Percentiles rank a stretch among this genome's conserved stretches.
Conservation (phyloP, 1,139 yeast species). For the Sugiyamaella japonica region DNA sequence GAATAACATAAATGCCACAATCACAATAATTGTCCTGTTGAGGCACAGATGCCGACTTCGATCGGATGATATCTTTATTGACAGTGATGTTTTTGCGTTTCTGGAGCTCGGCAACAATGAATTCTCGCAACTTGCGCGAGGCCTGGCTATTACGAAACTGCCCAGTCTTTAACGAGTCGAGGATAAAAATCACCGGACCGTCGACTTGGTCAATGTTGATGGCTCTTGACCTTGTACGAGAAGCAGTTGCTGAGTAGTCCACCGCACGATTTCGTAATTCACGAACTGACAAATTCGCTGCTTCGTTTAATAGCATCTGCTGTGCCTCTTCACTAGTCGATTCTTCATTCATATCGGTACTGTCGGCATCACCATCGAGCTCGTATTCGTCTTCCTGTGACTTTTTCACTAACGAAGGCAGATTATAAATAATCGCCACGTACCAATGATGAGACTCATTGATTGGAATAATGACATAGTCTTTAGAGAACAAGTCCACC, state of each 20-base stretch:
- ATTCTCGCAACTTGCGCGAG: constrained; percentile 56
- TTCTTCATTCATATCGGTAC: background rate
- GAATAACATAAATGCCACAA: constrained; percentile 91
- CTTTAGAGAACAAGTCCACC: constrained; percentile 60
- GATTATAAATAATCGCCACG: constrained; percentile 49
- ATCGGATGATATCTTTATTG: constrained; percentile 45
- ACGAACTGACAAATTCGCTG: constrained; percentile 3
- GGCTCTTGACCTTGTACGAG: constrained; percentile 18
- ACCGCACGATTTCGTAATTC: constrained; percentile 15
- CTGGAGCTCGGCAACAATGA: constrained; percentile 68
- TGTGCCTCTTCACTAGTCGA: background rate
- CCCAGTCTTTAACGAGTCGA: constrained; percentile 64
- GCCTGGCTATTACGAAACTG: constrained; percentile 51
- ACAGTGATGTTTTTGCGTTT: constrained; percentile 58
- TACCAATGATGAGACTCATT: constrained; percentile 86
- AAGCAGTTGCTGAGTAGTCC: background rate
- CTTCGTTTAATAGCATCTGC: background rate
- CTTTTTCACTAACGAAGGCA: constrained; percentile 30
- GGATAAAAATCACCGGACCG: constrained; percentile 58
- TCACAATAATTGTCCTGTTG: constrained; percentile 87
- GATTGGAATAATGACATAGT: constrained; percentile 74
- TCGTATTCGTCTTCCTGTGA: background rate
- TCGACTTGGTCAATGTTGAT: constrained; percentile 20
- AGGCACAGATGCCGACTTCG: constrained; percentile 63
- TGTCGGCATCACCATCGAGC: too few relatives aligned